Conservation (phyloP, 1,139 yeast species). For the Scheffersomyces titani region DNA sequence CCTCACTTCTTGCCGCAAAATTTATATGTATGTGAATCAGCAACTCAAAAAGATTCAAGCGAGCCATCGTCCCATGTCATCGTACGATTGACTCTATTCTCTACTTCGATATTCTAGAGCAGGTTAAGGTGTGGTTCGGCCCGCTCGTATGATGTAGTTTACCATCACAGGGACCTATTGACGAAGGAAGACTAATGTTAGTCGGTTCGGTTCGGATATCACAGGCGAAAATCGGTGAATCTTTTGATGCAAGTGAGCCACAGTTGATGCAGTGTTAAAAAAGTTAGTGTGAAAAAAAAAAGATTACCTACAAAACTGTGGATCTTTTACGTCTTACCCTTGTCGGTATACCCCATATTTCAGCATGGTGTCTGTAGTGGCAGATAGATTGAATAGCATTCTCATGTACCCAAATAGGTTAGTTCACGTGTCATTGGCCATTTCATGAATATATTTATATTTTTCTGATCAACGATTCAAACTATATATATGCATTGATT, state of each 20-base stretch:
- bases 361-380: not conserved
- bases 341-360: not conserved
- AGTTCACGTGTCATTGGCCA: not conserved
- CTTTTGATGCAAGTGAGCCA: not conserved
- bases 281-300: not conserved
- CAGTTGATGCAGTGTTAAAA: not conserved
- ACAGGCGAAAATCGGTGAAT: not conserved
- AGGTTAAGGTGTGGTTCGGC: not conserved
- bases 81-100: not conserved
- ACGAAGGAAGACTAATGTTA: not conserved
- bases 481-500: not conserved
- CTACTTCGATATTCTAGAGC: not conserved
- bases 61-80: not conserved
- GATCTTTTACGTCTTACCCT: not conserved
- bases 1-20: not conserved
- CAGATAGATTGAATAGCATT: not conserved
- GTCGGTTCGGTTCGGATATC: not conserved
- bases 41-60: too few relatives aligned
- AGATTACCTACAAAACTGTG: not conserved
- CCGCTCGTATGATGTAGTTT: not conserved
- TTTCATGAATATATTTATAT: too few relatives aligned
- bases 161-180: not conserved
- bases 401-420: not conserved
- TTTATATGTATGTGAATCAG: not conserved
- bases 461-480: not conserved